Base-by-base conservation (phyloP, 345 rosid genomes). In the Capsella bursapastoris region DNA sequence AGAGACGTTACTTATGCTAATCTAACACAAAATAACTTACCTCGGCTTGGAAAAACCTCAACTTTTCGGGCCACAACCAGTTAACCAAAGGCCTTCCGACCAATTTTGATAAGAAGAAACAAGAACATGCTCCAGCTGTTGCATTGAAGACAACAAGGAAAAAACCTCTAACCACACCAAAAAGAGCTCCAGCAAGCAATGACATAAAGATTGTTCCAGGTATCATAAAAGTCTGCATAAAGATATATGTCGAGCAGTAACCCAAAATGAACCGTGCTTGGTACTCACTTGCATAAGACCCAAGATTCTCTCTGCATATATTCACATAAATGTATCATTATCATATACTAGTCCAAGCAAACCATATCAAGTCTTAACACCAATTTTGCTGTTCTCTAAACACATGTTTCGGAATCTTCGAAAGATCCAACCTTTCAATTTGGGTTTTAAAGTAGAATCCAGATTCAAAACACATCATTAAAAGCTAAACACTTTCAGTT, bases 131-230 rank as follows among this genome's bases (percentile, higher is more conserved):
- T 60, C 99, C 97, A 32, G 95, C 92, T 0, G 99, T 86, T 61
- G 99, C 92, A 76, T 94, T 94, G 80, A 90, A 85, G 66, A 94
- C 90, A 63, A 94, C 99, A 63, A 94, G 81, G 68, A 94, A 60
- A 76, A 92, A 86, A 53, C 97, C 99, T 82, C 89, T 86, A 64
- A 90, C 72, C 32, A 92, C 97, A 2, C 99, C 99, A 66, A 91
- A 94, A 53, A 94, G 97, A 38, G 99, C 97, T 68, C 99, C 99
- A 28, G 97, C 97, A 6, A 94, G 92, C 79, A 90, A 71, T 45
- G 99, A 92, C 99, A 95, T 90, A 83, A 95, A 95, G 85, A 95
- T 89, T 12, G 99, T 95, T 72, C 97, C 99, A 31, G 97, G 99
- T 70, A 95, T 94, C 99, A 94, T 94, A 77, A 94, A 94, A 12